Base-by-base conservation (phyloP, 495 filamentous ascomycete species). In the Polyplosphaeria fusca region DNA sequence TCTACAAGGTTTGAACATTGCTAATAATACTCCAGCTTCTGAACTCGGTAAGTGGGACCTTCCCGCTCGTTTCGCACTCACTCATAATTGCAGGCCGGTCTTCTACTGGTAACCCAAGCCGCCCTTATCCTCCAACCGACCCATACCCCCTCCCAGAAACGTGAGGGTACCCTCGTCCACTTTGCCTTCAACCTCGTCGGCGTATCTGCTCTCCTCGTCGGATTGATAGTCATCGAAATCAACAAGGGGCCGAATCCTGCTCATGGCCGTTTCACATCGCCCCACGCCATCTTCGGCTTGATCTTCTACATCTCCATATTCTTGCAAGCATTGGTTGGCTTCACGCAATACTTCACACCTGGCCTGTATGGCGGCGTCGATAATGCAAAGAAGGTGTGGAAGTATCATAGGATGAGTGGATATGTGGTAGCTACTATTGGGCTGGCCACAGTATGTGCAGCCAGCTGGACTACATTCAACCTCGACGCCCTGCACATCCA, bases 111-210 rank as follows among this genome's bases (percentile, higher is more conserved):
- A 52, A 79, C 86, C 41, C 85, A 95, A 75, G 84, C 83, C 19
- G 83, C 89, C 64, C 83, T 97, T 30, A 73, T 95, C 66, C 81
- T 96, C 26, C 92, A 97, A 68, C 92, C 92, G 1, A 96, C 92
- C 5, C 78, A 86, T 55, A 89, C 86, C 0, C 73, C 84, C 2
- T 63, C 71, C 11, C 85, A 94, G 65, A 97, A 96, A 67, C 73
- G 74, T 14, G 65, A 76, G 16, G 92, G 90, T 24, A 86, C 87
- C 23, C 77, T 79, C 60, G 70, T 77, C 37, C 92, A 97, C 71
- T 80, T 78, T 43, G 56, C 68, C 12, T 67, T 96, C 47, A 86
- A 92, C 66, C 68, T 79, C 24, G 52, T 88, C 35, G 85, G 82
- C 45, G 65, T 89, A 25, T 57, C 76, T 16, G 69, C 74, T 38